Percentiles rank a stretch among this genome's conserved stretches.
Conservation (phyloP, 2,329 filamentous ascomycete genomes). For the Cyclaneusma minus region DNA sequence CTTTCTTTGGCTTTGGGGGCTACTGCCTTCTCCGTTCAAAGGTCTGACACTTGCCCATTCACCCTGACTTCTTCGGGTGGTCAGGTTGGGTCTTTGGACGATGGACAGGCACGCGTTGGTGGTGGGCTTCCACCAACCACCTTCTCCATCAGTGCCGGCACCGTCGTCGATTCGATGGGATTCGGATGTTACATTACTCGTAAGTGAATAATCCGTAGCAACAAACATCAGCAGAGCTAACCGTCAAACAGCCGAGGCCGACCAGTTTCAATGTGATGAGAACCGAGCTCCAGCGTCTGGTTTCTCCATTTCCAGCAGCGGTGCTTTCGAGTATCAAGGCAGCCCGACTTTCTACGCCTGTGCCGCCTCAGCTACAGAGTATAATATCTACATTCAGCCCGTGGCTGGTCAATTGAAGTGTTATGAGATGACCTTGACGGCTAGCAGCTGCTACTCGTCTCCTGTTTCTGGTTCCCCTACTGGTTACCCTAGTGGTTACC, state of each 20-base stretch:
- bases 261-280: no score
- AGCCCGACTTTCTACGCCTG: constrained; percentile 43
- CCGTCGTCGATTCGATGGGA: constrained; percentile 36
- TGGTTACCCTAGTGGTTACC: not conserved
- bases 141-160: constrained; percentile 38
- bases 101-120: constrained; percentile 46
- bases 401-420: constrained; percentile 29
- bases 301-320: constrained; percentile 38
- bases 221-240: no score
- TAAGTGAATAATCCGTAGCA: no score
- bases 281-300: constrained; percentile 34
- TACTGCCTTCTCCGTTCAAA: constrained; percentile 24
- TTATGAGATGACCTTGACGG: constrained; percentile 28
- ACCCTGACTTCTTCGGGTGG: constrained; percentile 32
- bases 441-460: constrained; percentile 21
- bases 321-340: constrained; percentile 33
- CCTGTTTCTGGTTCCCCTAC: constrained; percentile 1
- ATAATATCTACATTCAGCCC: constrained; percentile 35
- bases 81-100: constrained; percentile 38
- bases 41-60: constrained; percentile 33
- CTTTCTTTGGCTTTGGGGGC: constrained; percentile 22
- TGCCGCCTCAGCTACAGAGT: constrained; percentile 34
- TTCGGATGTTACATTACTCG: constrained; percentile 49
- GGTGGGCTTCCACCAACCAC: constrained; percentile 28
- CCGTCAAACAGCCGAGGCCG: no score